Evolutionary conservation across 2,329 filamentous ascomycete genomes (phyloP).

Genomic region (Arthrinium puccinioides): DNA sequence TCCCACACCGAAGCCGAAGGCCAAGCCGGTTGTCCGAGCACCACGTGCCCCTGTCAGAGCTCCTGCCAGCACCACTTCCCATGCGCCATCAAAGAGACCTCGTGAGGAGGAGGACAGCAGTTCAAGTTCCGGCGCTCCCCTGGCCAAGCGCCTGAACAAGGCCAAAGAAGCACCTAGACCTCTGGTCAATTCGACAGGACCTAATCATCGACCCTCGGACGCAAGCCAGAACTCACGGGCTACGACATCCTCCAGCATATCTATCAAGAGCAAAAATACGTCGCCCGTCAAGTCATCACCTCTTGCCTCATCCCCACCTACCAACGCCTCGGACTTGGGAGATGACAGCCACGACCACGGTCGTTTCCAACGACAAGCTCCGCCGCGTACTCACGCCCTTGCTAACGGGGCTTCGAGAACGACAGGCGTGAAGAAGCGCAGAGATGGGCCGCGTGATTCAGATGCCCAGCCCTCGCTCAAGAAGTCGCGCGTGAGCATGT

Average conservation of each 20-base stretch:
- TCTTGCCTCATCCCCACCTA: conserved; percentile 57
- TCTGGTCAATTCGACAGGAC: conserved; percentile 20
- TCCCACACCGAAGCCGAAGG: conserved; percentile 23
- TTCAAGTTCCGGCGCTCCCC: conserved; percentile 51
- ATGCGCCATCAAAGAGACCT: conserved; percentile 39
- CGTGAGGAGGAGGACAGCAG: conserved; percentile 49
- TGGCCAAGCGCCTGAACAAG: conserved; percentile 49
- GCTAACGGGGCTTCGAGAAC: conserved; percentile 17
- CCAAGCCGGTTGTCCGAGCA: conserved; percentile 22
- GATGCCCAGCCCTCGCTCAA: conserved; percentile 26
- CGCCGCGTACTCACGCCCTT: conserved; percentile 11
- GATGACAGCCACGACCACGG: conserved; percentile 25
- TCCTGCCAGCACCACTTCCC: conserved; percentile 20
- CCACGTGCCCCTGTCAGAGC: conserved; percentile 18
- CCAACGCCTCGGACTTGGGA: conserved; percentile 57
- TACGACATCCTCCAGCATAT: conserved; percentile 30
- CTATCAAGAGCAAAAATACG: conserved; percentile 43
- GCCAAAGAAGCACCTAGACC: conserved; percentile 30
- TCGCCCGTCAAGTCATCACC: conserved; percentile 58
- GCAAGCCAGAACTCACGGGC: conserved; percentile 39
- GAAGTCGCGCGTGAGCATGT: conserved; percentile 33
- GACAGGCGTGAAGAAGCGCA: conserved; percentile 36
- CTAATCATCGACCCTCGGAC: conserved; percentile 42
- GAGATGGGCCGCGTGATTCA: conserved; percentile 20
- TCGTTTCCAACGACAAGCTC: conserved; percentile 4